Conservation (phyloP, 352 stramenopile species). For the Labyrinthula sp. region DNA sequence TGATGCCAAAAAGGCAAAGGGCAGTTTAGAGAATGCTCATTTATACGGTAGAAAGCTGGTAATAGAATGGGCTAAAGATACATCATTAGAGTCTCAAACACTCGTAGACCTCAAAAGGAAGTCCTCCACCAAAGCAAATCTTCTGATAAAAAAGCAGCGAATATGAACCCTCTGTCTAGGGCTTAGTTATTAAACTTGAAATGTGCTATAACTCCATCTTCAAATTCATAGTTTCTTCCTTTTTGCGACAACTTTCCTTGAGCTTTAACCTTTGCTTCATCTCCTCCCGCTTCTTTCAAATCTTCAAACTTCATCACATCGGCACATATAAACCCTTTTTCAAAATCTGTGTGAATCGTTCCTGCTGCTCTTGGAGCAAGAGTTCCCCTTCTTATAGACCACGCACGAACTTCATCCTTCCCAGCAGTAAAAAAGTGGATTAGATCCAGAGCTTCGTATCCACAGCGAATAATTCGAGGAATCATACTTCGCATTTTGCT, state of each 20-base stretch:
- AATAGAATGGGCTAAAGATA: constrained; percentile 80
- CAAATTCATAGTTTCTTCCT: constrained; percentile 61
- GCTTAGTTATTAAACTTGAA: constrained; percentile 65
- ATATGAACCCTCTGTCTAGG: constrained; percentile 41
- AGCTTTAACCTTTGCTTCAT: constrained; percentile 51
- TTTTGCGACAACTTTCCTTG: constrained; percentile 63
- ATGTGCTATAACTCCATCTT: constrained; percentile 67
- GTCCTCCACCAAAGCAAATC: too few relatives aligned
- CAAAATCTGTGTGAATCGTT: constrained; percentile 98
- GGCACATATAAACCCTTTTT: constrained; percentile 95
- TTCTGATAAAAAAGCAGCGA: too few relatives aligned
- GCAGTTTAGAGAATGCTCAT: constrained; percentile 74
- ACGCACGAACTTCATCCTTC: constrained; percentile 91
- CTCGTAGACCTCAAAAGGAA: too few relatives aligned
- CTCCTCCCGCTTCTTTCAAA: constrained; percentile 52
- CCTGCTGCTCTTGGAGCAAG: constrained; percentile 65
- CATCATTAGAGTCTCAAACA: too few relatives aligned
- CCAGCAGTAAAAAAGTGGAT: constrained; percentile 96
- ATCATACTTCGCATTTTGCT: constrained; percentile 58
- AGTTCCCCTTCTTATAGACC: constrained; percentile 71
- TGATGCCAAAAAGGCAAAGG: constrained; percentile 72
- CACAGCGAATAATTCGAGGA: constrained; percentile 86
- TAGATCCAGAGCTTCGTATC: constrained; percentile 86
- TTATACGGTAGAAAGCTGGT: constrained; percentile 95
- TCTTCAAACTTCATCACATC: constrained; percentile 57